phyloP scores from a whole-genome alignment of 306 rosid genomes.

The Malus fusca region DNA sequence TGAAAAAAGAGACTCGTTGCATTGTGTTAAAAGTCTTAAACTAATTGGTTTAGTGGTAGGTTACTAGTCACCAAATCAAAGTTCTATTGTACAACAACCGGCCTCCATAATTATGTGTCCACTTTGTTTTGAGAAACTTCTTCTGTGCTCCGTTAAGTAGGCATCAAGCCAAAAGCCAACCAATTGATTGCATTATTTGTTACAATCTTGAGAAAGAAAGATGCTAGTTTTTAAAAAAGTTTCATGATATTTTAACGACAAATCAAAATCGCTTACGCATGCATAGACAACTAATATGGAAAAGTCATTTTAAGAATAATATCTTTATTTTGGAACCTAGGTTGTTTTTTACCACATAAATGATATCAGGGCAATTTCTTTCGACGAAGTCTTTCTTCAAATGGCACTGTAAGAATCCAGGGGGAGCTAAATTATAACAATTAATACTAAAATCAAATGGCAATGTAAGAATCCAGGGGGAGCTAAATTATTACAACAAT shows the following conservation, averaged over 20 bases:
- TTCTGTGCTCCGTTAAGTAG: not conserved
- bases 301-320: not conserved
- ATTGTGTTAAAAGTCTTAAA: not conserved
- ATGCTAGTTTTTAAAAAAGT: not conserved
- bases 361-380: not conserved
- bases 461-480: not conserved
- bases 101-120: not conserved
- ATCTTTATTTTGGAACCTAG: not conserved
- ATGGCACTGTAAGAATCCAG: not conserved
- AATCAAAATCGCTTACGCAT: not conserved
- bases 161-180: not conserved
- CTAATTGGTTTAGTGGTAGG: not conserved
- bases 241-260: not conserved
- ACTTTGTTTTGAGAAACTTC: not conserved
- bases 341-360: not conserved
- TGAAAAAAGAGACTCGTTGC: not conserved
- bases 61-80: conserved; percentile 13
- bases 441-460: not conserved
- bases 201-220: not conserved
- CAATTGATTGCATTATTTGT: not conserved
- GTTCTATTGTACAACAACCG: conserved; percentile 3
- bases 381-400: not conserved
- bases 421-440: no score
- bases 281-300: no score
- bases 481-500: no score